A percentile compares a stretch with the other conserved stretches of the same genome.
Conservation (phyloP, 805 yeast species). For the Pachysolen tannophilus region DNA sequence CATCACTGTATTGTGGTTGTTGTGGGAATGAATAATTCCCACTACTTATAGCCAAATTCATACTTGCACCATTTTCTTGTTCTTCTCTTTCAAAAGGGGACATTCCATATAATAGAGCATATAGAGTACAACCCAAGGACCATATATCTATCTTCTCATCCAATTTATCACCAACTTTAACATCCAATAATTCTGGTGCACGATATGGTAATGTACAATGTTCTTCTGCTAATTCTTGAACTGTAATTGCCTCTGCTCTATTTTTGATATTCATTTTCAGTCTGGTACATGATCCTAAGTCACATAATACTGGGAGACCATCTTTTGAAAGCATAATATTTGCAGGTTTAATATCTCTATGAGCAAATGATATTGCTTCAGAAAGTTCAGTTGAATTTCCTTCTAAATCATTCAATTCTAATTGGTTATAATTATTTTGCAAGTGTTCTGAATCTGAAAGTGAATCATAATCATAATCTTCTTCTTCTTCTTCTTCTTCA, state of each 20-base stretch:
- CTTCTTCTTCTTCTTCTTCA: slow-evolving; percentile 19
- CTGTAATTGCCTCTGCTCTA: slow-evolving; percentile 62
- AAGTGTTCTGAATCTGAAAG: no score
- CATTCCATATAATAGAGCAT: slow-evolving; percentile 65
- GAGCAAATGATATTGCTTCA: slow-evolving; percentile 67
- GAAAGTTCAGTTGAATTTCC: slow-evolving; percentile 39
- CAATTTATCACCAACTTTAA: slow-evolving; percentile 54
- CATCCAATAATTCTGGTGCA: slow-evolving; percentile 85
- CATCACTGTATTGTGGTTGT: slow-evolving; percentile 43
- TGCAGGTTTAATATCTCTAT: slow-evolving; percentile 84
- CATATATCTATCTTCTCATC: slow-evolving; percentile 81
- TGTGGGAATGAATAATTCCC: slow-evolving; percentile 57
- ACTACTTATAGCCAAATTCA: slow-evolving; percentile 64
- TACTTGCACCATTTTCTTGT: slow-evolving; percentile 71
- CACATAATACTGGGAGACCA: slow-evolving; percentile 73
- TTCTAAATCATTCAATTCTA: slow-evolving; percentile 20
- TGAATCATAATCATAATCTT: slow-evolving; percentile 21
- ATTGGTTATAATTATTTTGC: no score
- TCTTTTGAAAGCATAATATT: slow-evolving; percentile 74
- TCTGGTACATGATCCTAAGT: slow-evolving; percentile 70
- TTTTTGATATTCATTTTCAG: slow-evolving; percentile 49
- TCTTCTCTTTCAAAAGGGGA: slow-evolving; percentile 89
- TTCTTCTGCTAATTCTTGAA: slow-evolving; percentile 77
- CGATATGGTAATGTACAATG: slow-evolving; percentile 82
- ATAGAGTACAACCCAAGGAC: slow-evolving; percentile 84